phyloP scores from a whole-genome alignment of 441 rosid genomes.

The Croton setiger region DNA sequence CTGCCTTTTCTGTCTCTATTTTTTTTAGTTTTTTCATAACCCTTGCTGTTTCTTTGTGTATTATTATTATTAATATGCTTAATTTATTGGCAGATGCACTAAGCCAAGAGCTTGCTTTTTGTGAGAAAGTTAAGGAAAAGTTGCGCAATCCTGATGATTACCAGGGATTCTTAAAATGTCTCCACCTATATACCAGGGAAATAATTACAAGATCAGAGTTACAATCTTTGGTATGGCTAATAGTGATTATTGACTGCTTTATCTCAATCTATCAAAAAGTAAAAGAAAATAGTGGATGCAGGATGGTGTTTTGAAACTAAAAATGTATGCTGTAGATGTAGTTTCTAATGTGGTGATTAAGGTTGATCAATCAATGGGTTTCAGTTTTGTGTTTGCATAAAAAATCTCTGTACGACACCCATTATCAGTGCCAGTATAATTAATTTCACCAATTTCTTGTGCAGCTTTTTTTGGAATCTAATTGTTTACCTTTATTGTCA shows the following conservation, averaged over 20 bases:
- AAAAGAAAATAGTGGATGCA: too few relatives aligned
- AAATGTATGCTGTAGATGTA: not conserved
- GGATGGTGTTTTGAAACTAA: not conserved
- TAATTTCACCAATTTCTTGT: not conserved
- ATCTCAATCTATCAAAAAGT: not conserved
- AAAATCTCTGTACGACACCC: not conserved
- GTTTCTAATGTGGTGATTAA: not conserved
- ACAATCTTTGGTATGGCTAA: slow-evolving; percentile 70
- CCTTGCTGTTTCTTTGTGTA: not conserved
- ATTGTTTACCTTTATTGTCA: not conserved
- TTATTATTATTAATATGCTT: slow-evolving; percentile 18
- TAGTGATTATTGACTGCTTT: slow-evolving; percentile 3
- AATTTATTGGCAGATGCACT: slow-evolving; percentile 50
- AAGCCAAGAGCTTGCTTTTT: slow-evolving; percentile 71
- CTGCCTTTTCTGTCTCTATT: not conserved
- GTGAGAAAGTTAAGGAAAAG: slow-evolving; percentile 83
- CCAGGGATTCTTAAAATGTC: slow-evolving; percentile 84
- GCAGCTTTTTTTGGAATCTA: not conserved
- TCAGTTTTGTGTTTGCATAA: slow-evolving; percentile 1
- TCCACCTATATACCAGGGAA: slow-evolving; percentile 77
- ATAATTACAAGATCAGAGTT: slow-evolving; percentile 74
- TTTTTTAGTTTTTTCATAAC: not conserved
- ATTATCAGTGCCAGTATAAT: not conserved
- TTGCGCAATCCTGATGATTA: slow-evolving; percentile 55
- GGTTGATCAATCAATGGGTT: not conserved